Evolutionary conservation across 2,329 filamentous ascomycete genomes (phyloP).

Genomic region (Beauveria scarabaeidicola): DNA sequence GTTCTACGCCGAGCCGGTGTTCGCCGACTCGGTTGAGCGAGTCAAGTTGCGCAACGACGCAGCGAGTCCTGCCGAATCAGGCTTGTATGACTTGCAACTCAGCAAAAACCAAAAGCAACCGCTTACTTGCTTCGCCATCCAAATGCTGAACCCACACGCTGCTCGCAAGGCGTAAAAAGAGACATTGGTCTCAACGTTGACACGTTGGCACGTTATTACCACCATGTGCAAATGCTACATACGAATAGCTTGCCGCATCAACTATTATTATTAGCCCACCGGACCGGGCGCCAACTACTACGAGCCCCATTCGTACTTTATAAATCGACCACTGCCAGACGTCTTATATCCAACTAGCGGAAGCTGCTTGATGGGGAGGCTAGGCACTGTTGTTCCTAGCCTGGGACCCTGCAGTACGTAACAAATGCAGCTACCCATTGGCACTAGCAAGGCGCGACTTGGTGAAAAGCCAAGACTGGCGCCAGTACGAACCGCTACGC

Average conservation of each 20-base stretch:
- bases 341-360: not conserved
- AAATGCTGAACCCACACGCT: not conserved
- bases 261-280: not conserved
- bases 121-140: not conserved
- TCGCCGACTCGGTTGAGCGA: not conserved
- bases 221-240: not conserved
- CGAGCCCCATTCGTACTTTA: too few species aligned
- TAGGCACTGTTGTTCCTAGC: not conserved
- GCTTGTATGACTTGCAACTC: not conserved
- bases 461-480: not conserved
- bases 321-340: not conserved
- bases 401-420: not conserved
- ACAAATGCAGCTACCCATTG: not conserved
- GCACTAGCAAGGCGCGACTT: not conserved
- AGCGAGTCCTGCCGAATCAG: not conserved
- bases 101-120: not conserved
- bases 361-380: not conserved
- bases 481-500: constrained; percentile 1
- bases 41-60: not conserved
- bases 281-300: too few species aligned
- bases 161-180: not conserved
- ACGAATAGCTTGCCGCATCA: not conserved
- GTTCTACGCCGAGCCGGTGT: not conserved
- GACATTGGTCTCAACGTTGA: not conserved
- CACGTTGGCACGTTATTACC: too few species aligned